phyloP scores from a whole-genome alignment of 148 eudicot species.

The Diospyros kaki region DNA sequence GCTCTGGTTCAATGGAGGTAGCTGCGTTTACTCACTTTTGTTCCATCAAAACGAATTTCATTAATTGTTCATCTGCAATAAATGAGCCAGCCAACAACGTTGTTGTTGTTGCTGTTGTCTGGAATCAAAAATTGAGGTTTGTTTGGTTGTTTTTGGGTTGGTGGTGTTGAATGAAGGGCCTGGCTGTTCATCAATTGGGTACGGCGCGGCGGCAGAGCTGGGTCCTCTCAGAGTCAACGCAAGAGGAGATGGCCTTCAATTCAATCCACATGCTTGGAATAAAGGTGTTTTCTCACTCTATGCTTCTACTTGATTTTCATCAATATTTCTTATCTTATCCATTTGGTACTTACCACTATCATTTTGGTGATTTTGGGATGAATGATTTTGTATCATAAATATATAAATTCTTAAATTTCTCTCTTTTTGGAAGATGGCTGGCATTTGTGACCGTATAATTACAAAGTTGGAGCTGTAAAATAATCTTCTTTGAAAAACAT shows the following conservation, averaged over 20 bases:
- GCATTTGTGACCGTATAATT: neutral
- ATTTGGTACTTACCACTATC: neutral
- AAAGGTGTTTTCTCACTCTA: constrained; percentile 27
- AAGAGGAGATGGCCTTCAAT: constrained; percentile 44
- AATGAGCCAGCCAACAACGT: too few species aligned
- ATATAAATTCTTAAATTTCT: too few species aligned
- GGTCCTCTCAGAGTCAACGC: constrained; percentile 48
- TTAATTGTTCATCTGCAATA: too few species aligned
- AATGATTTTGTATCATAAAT: neutral
- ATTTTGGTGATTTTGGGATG: neutral
- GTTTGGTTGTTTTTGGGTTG: neutral
- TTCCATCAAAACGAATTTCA: too few species aligned
- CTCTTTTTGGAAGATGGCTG: too few species aligned
- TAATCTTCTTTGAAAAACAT: too few species aligned
- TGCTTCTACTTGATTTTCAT: neutral
- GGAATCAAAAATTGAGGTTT: neutral
- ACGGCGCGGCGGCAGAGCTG: constrained; percentile 63
- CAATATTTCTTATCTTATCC: neutral
- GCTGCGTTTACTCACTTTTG: too few species aligned
- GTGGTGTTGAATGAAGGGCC: constrained; percentile 36
- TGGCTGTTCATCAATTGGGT: constrained; percentile 73
- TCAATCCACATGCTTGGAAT: constrained; percentile 52
- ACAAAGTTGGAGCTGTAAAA: neutral
- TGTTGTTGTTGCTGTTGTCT: too few species aligned
- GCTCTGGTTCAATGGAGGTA: constrained; percentile 79